These are phyloP conservation scores for Calonectria fujianensis DNA, from an alignment of 2,329 filamentous ascomycete species.

Conservation along the genomic window DNA sequence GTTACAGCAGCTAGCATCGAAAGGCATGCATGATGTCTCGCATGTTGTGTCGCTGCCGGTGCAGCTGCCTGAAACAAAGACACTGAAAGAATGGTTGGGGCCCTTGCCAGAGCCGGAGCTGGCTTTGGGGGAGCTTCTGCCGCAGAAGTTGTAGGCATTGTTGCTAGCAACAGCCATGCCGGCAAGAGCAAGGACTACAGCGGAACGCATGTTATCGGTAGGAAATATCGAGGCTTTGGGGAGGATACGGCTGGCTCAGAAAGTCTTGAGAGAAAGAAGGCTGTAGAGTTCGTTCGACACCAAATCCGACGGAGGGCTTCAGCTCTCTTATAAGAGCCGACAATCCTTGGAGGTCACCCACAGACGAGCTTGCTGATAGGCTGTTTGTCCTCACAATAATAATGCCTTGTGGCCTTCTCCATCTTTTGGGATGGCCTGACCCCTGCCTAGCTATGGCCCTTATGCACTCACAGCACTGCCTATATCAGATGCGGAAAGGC, in stretches of 20 bases:
- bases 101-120: conserved; percentile 46
- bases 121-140: conserved; percentile 37
- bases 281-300: neutral
- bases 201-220: conserved; percentile 38
- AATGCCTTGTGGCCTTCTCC: conserved; percentile 28
- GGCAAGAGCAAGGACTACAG: conserved; percentile 53
- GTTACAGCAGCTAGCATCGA: conserved; percentile 56
- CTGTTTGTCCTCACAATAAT: neutral
- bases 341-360: neutral
- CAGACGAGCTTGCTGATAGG: neutral
- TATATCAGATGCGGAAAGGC: conserved; percentile 43
- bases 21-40: conserved; percentile 58
- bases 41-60: conserved; percentile 51
- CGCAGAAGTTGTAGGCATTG: conserved; percentile 43
- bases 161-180: conserved; percentile 51
- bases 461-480: conserved; percentile 47
- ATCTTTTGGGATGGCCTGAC: conserved; percentile 33
- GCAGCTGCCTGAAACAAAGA: conserved; percentile 50
- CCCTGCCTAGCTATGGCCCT: conserved; percentile 44
- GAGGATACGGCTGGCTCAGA: neutral
- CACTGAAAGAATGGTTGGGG: conserved; percentile 43
- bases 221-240: neutral
- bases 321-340: conserved; percentile 44
- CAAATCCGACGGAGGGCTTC: conserved; percentile 12
- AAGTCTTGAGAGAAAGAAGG: conserved; percentile 16